phyloP scores from a whole-genome alignment of 345 rosid genomes.

The Theobroma cacao region DNA sequence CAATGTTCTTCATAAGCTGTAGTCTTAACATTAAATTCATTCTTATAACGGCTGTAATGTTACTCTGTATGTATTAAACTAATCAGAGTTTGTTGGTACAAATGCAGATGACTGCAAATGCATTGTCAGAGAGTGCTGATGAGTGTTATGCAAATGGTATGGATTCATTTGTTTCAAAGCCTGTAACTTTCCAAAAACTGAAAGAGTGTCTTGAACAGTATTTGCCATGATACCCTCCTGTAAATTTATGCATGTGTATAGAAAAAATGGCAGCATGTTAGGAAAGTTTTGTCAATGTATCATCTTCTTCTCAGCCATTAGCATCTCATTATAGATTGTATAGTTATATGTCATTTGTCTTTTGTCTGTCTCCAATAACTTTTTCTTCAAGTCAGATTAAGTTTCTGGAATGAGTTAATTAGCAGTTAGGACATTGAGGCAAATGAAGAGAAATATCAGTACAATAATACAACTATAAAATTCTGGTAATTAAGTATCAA shows the following conservation, averaged over 20 bases:
- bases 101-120: constrained; percentile 94
- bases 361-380: neutral
- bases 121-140: constrained; percentile 84
- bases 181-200: constrained; percentile 77
- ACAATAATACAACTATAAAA: neutral
- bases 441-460: neutral
- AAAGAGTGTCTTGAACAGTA: constrained; percentile 70
- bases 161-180: constrained; percentile 93
- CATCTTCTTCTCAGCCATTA: constrained; percentile 25
- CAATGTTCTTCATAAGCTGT: neutral
- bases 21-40: neutral
- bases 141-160: constrained; percentile 92
- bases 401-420: neutral
- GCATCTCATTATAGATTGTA: constrained; percentile 31
- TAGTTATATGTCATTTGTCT: constrained; percentile 16
- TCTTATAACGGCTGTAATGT: neutral
- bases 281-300: constrained; percentile 59
- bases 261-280: constrained; percentile 35
- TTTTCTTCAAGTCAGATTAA: neutral
- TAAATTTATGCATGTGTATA: constrained; percentile 42
- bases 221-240: constrained; percentile 38
- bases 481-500: neutral
- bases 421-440: neutral
- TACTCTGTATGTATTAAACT: neutral
- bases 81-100: neutral